Evolutionary conservation across 192 early-diverging fungal species (phyloP), one percentile per base, ranked within the genome.

Genomic region (Podila clonocystis): DNA sequence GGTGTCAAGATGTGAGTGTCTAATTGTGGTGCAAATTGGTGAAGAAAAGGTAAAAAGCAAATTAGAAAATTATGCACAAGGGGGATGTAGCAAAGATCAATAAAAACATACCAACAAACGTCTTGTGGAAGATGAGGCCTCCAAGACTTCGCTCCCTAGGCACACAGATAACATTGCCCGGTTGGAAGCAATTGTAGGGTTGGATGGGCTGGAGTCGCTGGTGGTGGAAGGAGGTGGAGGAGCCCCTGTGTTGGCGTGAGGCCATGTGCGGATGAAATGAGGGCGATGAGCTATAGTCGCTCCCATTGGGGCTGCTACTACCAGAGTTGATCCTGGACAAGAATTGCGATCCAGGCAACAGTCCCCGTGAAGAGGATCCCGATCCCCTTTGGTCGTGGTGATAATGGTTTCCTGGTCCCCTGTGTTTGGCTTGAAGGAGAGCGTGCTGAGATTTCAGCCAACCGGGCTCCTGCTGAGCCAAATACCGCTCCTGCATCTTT

Each of bases 1-100:
- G 83, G 77, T 8, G 68, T 85, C 70, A 85, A 84, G 34, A 84
- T 84, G 67, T 89, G 88, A 6, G 86, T 78, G 20, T 89, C 88
- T 89, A 87, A 49, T 3, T 28, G 52, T 8, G 9, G 50, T 26
- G 11, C 20, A 58, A 19, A n/a, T n/a, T 50, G 45, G 26, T 26
- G 28, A 73, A 52, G 11, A 34, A 57, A 31, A 59, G 15, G 22
- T 7, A n/a, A 5, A 11, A 45, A 57, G 1, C 45, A 52, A 52
- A 24, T 49, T 49, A 22, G 26, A 17, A 15, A 13, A 50, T 17
- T 17, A 48, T 59, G 22, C 20, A 26, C 8, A 20, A 49, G 5
- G 20, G 20, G 17, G 20, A 30, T 6, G 29, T 19, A 20, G 30
- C 19, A 55, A 66, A 52, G 26, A 49, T 30, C 63, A 49, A 33